These are phyloP conservation scores for Lentinus tigrinus DNA, from an alignment of 768 basidiomycete species.

Conservation along the genomic window DNA sequence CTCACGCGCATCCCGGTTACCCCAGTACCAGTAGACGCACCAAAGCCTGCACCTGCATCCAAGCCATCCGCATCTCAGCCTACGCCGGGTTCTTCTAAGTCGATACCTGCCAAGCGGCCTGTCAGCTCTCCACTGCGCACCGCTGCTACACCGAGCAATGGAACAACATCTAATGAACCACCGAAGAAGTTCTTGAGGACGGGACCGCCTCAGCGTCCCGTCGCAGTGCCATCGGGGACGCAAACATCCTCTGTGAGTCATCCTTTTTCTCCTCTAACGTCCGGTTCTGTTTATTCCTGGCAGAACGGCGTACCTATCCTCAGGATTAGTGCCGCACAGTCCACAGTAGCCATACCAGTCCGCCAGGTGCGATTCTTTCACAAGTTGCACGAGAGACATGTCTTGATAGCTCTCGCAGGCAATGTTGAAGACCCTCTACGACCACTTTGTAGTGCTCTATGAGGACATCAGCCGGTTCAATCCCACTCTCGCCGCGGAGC, in stretches of 20 bases:
- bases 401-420: slow-evolving; percentile 38
- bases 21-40: slow-evolving; percentile 35
- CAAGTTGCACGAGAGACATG: not conserved
- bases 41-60: slow-evolving; percentile 16
- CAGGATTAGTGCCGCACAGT: slow-evolving; percentile 62
- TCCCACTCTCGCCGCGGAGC: slow-evolving; percentile 67
- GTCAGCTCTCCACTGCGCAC: slow-evolving; percentile 19
- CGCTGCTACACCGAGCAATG: slow-evolving; percentile 12
- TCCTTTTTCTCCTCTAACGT: not conserved
- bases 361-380: slow-evolving; percentile 54
- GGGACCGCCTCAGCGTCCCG: slow-evolving; percentile 41
- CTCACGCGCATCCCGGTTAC: slow-evolving; percentile 37
- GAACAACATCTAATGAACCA: slow-evolving; percentile 39
- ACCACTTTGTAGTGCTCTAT: slow-evolving; percentile 74
- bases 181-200: slow-evolving; percentile 66
- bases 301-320: slow-evolving; percentile 67
- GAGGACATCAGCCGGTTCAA: slow-evolving; percentile 48
- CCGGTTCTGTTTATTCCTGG: not conserved
- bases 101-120: slow-evolving; percentile 31
- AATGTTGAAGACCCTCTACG: slow-evolving; percentile 72
- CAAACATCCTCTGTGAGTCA: slow-evolving; percentile 27
- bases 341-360: slow-evolving; percentile 69
- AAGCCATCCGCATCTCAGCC: slow-evolving; percentile 10
- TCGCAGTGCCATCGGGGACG: slow-evolving; percentile 42
- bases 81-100: not conserved